Conservation (phyloP, 73 alveolate species). For the Paraurostyla sp. region DNA sequence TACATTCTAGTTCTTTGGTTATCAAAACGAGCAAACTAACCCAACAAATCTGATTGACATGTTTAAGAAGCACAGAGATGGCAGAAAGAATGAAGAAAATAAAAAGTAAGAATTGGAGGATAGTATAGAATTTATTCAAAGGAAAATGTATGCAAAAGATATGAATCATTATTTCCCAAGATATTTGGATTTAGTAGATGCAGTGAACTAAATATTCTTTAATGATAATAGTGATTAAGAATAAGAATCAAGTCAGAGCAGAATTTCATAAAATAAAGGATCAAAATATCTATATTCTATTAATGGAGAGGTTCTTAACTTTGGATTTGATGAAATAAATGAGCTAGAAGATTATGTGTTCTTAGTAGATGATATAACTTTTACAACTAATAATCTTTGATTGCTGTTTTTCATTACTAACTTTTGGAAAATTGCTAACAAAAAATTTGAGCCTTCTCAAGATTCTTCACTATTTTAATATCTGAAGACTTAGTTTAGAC, state of each 20-base stretch:
- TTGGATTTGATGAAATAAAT: slow-evolving; percentile 42
- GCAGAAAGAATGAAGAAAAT: not conserved
- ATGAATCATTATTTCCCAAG: slow-evolving; percentile 43
- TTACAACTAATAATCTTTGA: not conserved
- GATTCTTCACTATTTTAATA: not conserved
- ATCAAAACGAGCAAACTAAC: too few relatives aligned
- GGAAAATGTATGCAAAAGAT: slow-evolving; percentile 43
- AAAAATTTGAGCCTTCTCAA: not conserved
- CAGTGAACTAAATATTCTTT: slow-evolving; percentile 9
- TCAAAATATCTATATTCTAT: slow-evolving; percentile 4
- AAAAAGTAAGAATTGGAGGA: not conserved
- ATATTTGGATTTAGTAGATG: not conserved
- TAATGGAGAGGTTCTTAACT: slow-evolving; percentile 25
- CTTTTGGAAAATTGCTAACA: not conserved
- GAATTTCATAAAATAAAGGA: not conserved
- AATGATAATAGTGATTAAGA: too few relatives aligned
- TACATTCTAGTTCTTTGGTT: too few relatives aligned
- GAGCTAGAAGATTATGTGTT: slow-evolving; percentile 28
- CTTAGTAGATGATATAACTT: slow-evolving; percentile 7
- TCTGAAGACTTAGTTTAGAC: not conserved
- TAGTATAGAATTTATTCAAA: slow-evolving; percentile 6
- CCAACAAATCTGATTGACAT: not conserved
- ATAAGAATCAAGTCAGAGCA: too few relatives aligned
- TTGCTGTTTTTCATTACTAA: not conserved
- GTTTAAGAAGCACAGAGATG: not conserved